These are phyloP conservation scores for Krasilnikovozyma curviuscula DNA, from an alignment of 768 basidiomycete genomes.

Conservation along the genomic window DNA sequence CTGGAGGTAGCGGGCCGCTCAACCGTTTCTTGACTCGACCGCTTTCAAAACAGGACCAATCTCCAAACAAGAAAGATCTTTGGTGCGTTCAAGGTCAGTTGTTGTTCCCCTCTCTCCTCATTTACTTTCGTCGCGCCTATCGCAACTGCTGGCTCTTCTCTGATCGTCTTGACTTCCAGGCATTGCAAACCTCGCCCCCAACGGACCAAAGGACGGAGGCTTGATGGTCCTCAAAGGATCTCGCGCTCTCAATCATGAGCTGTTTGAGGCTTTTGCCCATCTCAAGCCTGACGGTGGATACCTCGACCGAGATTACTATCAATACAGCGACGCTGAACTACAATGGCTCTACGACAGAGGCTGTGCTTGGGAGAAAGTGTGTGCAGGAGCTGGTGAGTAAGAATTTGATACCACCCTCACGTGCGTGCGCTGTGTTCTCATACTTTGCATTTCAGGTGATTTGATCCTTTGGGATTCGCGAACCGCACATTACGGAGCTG, in stretches of 20 bases:
- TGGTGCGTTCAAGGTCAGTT: too few relatives aligned
- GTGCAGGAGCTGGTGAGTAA: conserved; percentile 24
- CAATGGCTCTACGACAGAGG: conserved; percentile 28
- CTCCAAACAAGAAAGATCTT: too few relatives aligned
- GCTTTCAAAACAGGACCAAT: too few relatives aligned
- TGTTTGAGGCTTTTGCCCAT: conserved; percentile 24
- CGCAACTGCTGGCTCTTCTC: too few relatives aligned
- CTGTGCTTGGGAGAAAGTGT: conserved; percentile 24
- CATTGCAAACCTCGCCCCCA: conserved; percentile 17
- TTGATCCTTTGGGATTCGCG: conserved; percentile 23
- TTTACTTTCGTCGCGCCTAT: too few relatives aligned
- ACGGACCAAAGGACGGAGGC: conserved; percentile 28
- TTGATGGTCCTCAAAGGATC: conserved; percentile 27
- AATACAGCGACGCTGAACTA: conserved; percentile 17
- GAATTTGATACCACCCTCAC: too few relatives aligned
- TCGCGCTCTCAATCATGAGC: conserved; percentile 22
- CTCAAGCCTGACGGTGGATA: conserved; percentile 16
- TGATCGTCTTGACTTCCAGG: conserved; percentile 8
- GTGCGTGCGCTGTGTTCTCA: too few relatives aligned
- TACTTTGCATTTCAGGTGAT: too few relatives aligned
- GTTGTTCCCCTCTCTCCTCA: too few relatives aligned
- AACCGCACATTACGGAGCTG: conserved; percentile 18
- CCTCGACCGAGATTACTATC: conserved; percentile 14
- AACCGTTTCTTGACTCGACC: not conserved
- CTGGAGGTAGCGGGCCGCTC: not conserved